Percentiles rank a stretch among this genome's conserved stretches.
Conservation (phyloP, 1,139 yeast genomes). For the Magnusiomyces tetraspermus region DNA sequence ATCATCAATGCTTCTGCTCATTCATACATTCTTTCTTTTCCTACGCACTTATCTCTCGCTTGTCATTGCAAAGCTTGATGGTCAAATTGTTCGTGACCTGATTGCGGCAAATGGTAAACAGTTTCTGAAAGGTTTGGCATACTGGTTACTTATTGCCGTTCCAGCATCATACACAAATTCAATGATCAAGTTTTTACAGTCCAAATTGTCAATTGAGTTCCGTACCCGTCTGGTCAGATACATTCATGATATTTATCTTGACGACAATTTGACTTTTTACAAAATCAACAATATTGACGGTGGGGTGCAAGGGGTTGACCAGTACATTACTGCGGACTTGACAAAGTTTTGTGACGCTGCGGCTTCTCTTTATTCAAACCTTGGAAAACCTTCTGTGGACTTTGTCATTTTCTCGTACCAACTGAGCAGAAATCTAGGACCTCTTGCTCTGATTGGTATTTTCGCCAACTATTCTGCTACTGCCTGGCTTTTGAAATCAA, state of each 20-base stretch:
- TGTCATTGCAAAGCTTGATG: conserved; percentile 80
- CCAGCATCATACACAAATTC: conserved; percentile 93
- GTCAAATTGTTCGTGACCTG: conserved; percentile 82
- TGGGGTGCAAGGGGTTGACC: conserved; percentile 46
- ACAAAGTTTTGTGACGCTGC: conserved; percentile 74
- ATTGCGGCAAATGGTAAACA: conserved; percentile 74
- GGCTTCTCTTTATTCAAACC: conserved; percentile 73
- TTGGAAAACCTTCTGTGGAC: conserved; percentile 89
- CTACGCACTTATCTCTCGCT: conserved; percentile 82
- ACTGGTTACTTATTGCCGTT: conserved; percentile 84
- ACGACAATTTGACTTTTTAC: conserved; percentile 71
- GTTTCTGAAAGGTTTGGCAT: conserved; percentile 65
- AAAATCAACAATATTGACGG: conserved; percentile 43
- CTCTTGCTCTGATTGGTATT: conserved; percentile 73
- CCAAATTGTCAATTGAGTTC: conserved; percentile 70
- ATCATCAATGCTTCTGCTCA: conserved; percentile 53
- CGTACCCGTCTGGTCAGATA: conserved; percentile 78
- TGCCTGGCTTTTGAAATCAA: conserved; percentile 60
- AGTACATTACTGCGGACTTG: conserved; percentile 79
- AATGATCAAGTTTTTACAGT: conserved; percentile 73
- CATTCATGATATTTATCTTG: conserved; percentile 83
- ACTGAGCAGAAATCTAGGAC: conserved; percentile 75
- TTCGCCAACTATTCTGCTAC: conserved; percentile 73
- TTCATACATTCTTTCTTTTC: conserved; percentile 68
- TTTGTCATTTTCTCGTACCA: conserved; percentile 79